Evolutionary conservation across 2,329 filamentous ascomycete species (phyloP).

Genomic region (Xylaria multiplex): DNA sequence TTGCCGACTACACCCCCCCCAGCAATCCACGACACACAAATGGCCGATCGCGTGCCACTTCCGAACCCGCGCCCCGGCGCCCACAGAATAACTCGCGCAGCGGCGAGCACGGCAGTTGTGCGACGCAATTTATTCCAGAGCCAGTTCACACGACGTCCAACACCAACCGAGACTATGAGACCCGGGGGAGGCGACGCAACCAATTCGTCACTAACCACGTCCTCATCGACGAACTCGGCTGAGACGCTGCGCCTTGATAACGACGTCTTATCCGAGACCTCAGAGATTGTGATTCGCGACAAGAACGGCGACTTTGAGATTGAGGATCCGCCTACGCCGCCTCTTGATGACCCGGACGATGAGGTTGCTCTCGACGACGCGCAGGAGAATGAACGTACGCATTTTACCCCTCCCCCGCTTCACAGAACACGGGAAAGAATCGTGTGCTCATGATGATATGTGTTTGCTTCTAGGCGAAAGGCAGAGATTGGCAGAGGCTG

Average conservation of each 20-base stretch:
- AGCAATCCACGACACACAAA: conserved; percentile 24
- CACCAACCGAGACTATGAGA: conserved; percentile 41
- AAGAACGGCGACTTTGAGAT: conserved; percentile 71
- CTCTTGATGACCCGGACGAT: conserved; percentile 65
- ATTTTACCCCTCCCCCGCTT: not conserved
- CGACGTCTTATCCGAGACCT: conserved; percentile 56
- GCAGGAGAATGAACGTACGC: conserved; percentile 65
- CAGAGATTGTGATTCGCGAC: conserved; percentile 71
- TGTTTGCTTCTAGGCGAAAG: conserved; percentile 60
- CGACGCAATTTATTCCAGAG: conserved; percentile 69
- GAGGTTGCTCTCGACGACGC: conserved; percentile 67
- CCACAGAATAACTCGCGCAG: conserved; percentile 41
- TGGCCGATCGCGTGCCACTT: conserved; percentile 46
- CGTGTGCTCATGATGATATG: conserved; percentile 38
- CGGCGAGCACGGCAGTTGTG: conserved; percentile 50
- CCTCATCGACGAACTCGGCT: conserved; percentile 51
- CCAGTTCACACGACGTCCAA: conserved; percentile 67
- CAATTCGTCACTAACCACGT: conserved; percentile 31
- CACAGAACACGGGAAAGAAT: not conserved
- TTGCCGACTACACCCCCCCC: not conserved
- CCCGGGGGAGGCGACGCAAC: conserved; percentile 2
- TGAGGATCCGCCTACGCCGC: conserved; percentile 64
- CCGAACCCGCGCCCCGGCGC: conserved; percentile 37
- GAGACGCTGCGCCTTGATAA: conserved; percentile 62
- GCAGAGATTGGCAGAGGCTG: conserved; percentile 68